Evolutionary conservation across 106 monocot species (phyloP), one percentile per base, ranked within the genome.

Genomic region (Dioscorea dumetorum): DNA sequence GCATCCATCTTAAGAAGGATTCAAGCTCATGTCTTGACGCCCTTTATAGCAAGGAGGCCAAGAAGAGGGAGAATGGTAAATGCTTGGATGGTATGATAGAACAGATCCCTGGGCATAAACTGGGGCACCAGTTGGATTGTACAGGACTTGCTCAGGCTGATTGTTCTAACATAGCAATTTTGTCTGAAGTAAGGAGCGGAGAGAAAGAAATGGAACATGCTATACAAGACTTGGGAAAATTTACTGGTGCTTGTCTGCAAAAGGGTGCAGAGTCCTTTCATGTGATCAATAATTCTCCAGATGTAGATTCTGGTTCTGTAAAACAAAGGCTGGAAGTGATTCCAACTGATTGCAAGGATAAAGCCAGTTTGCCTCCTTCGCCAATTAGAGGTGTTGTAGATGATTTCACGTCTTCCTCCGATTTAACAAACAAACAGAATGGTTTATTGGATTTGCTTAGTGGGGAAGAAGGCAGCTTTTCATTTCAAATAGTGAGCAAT

Each of bases 371-470:
- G 50, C 69, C 70, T 70, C 80, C 64, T 33, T 78, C 83, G 72
- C 83, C 83, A 58, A 78, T 78, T 71, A 79, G 74, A 57, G 78
- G 75, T 75, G 74, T 70, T 33, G 68, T 83, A 50, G 48, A 79
- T 49, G 58, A 70, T 63, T 8, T 31, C 53, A 18, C 13, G 2
- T 72, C 67, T 52, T 32, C 65, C 23, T 32, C 65, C 23, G 48
- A 61, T 50, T 62, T 74, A 58, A 9, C 67, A 12, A 49, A 31
- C 22, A 67, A 60, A 24, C 56, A 63, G 16, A 60, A 58, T 62
- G 50, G n/a, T 51, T 16, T 57, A 19, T 22, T 64, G 21, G 52
- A 34, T 49, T 61, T 48, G 12, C 63, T 31, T 24, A 60, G 49
- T 18, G 64, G 52, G 50, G 73, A 73, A 82, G 71, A 73, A 51